Base-by-base conservation (phyloP, 208 protist species). In the Trypanosoma cruzi region DNA sequence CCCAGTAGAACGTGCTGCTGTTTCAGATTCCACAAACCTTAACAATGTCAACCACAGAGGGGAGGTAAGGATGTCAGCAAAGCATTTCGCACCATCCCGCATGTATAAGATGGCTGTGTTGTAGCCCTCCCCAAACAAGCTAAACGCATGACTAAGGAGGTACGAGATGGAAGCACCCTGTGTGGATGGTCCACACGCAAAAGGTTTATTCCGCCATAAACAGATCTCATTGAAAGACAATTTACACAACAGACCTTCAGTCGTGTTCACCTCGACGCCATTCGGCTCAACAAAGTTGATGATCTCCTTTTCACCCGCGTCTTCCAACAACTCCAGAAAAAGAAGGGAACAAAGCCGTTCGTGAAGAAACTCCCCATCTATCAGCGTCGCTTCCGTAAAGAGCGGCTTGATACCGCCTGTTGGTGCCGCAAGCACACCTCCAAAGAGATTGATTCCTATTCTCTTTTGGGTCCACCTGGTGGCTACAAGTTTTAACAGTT, bases 101-200 rank as follows among this genome's bases (percentile, higher is more conserved):
- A 61, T 64, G n/a, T 73, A 72, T 26, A 83, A 44, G n/a, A 87
- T 55, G 32, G 62, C 31, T 16, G 76, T 64, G 61, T 83, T 83
- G 58, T 68, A 64, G 4, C 81, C 81, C 0, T 71, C 28, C 22
- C 52, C 28, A 53, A 87, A 87, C 28, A 57, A 28, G 20, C 14
- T 24, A 20, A 77, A 57, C 11, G 74, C 74, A 50, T 64, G 46
- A 18, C 26, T 57, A 4, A 87, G 50, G 0, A 64, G 32, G 13
- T 46, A 16, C 1, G 81, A 73, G 8, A 37, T 46, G 4, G 54
- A 29, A 29, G 37, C 34, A 18, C 11, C 42, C 0, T 64, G 22
- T 0, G 26, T 22, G 2, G 22, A 7, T 16, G 14, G 11, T n/a
- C 10, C 16, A 32, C 42, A 22, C n/a, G 34, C 13, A 20, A 2